Evolutionary conservation across 1,284 basidiomycete species (phyloP), one percentile per base, ranked within the genome.

Genomic region (Rhodotorula sp.): DNA sequence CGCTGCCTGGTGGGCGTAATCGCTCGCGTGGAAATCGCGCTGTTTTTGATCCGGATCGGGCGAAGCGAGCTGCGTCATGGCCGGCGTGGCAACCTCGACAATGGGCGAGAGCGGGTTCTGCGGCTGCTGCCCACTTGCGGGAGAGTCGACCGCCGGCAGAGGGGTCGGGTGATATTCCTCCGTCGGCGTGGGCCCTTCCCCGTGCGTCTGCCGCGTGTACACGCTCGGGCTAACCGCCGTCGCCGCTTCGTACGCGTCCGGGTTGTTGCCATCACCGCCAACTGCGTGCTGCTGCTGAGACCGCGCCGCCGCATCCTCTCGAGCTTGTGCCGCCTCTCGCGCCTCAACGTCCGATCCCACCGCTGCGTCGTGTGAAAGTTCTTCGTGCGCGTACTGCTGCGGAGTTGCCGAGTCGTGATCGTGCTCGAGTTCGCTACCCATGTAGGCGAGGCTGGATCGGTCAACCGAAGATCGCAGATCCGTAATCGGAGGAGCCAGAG

Each of bases 361-460:
- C 34, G 34, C 28, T 28, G 34, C 34, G 8, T 34, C 34, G 34
- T 7, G 34, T 8, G 34, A 34, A 34, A 8, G 5, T 34, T 34
- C 34, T 34, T 43, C 38, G 10, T 43, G 38, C 38, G 38, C 38
- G 38, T 43, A 2, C 38, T 55, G 54, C 54, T n/a, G 23, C 48
- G 18, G 48, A 49, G 23, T 23, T 8, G 48, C 23, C 18, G 23
- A 7, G 48, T 19, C 48, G 19, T 49, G 48, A 16, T 60, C 43
- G 21, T 28, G 49, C 43, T 63, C 56, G 18, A 8, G 23, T 19
- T 64, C 19, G 28, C 56, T 68, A 19, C 66, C 71, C 55, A 73
- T 59, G 62, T 73, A 73, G 0, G 71, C 71, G 19, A 73, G 57
- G 23, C 62, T 64, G 7, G 71, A 63, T 4, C 71, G 64, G 50